Conservation (phyloP, 148 eudicot species). For the Pouteria glomerata region DNA sequence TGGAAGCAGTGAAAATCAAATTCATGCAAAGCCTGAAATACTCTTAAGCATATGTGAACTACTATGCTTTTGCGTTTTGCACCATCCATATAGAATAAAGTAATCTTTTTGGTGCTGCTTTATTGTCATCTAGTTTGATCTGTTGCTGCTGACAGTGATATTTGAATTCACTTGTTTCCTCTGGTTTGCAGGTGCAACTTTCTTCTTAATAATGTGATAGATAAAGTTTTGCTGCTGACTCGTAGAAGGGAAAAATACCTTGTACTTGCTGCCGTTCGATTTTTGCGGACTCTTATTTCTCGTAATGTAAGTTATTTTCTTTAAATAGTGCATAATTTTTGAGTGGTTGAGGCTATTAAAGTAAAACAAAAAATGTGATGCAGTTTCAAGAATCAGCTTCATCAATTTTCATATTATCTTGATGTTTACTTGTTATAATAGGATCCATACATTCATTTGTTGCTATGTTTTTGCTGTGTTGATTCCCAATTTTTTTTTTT, state of each 20-base stretch:
- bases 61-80: conserved; percentile 84
- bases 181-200: conserved; percentile 66
- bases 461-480: too few relatives aligned
- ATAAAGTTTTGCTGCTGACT: conserved; percentile 70
- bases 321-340: too few relatives aligned
- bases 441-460: too few relatives aligned
- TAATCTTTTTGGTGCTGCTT: conserved; percentile 27
- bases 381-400: too few relatives aligned
- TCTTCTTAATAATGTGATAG: conserved; percentile 66
- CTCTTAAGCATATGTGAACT: conserved; percentile 75
- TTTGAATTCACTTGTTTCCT: conserved; percentile 1
- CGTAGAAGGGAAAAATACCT: conserved; percentile 82
- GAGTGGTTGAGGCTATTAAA: too few relatives aligned
- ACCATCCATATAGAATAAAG: conserved; percentile 90
- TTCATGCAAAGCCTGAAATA: conserved; percentile 72
- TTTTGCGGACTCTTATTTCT: conserved; percentile 72
- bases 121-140: conserved; percentile 1
- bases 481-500: too few relatives aligned
- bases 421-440: too few relatives aligned
- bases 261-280: conserved; percentile 85
- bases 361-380: too few relatives aligned
- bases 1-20: conserved; percentile 28
- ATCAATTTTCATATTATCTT: too few relatives aligned
- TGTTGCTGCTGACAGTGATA: neutral
- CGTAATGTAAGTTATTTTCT: conserved; percentile 66